Percentiles rank a stretch among this genome's conserved stretches.
Evolutionary conservation across 306 rosid genomes (phyloP).

Genomic region (Comarum palustre): DNA sequence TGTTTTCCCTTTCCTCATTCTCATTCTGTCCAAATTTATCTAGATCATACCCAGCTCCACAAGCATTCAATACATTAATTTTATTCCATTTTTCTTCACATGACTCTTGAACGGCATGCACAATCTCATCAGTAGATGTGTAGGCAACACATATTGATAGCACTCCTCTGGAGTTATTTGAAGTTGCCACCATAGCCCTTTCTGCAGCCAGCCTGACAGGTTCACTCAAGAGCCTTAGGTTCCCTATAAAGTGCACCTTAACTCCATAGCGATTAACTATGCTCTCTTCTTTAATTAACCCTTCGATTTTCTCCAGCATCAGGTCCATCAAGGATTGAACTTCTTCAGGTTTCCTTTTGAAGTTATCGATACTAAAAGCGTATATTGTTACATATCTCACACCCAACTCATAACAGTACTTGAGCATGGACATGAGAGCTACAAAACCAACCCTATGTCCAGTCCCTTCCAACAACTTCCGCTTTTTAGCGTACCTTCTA

Average conservation of each 20-base stretch:
- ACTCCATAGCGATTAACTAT: conserved; percentile 30
- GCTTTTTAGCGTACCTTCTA: conserved; percentile 31
- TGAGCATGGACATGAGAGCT: conserved; percentile 34
- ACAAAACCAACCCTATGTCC: conserved; percentile 34
- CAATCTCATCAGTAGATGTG: conserved; percentile 45
- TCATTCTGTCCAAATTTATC: conserved; percentile 17
- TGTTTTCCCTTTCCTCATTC: conserved; percentile 23
- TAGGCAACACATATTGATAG: conserved; percentile 46
- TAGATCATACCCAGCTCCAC: conserved; percentile 23
- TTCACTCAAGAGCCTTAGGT: conserved; percentile 35
- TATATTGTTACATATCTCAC: conserved; percentile 37
- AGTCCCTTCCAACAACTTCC: conserved; percentile 23
- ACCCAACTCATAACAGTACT: conserved; percentile 36
- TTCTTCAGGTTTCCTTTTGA: conserved; percentile 36
- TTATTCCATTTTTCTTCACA: conserved; percentile 40
- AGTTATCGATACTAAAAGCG: conserved; percentile 43
- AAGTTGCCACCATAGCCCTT: conserved; percentile 39
- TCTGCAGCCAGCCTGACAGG: conserved; percentile 38
- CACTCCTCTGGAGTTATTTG: conserved; percentile 29
- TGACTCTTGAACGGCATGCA: conserved; percentile 37
- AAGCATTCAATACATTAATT: conserved; percentile 20
- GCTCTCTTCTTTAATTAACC: conserved; percentile 32
- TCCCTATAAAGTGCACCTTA: conserved; percentile 36
- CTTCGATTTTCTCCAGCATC: conserved; percentile 42
- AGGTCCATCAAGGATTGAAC: conserved; percentile 40